Evolutionary conservation across 192 early-diverging fungal species (phyloP).

Genomic region (Coemansia sp.): DNA sequence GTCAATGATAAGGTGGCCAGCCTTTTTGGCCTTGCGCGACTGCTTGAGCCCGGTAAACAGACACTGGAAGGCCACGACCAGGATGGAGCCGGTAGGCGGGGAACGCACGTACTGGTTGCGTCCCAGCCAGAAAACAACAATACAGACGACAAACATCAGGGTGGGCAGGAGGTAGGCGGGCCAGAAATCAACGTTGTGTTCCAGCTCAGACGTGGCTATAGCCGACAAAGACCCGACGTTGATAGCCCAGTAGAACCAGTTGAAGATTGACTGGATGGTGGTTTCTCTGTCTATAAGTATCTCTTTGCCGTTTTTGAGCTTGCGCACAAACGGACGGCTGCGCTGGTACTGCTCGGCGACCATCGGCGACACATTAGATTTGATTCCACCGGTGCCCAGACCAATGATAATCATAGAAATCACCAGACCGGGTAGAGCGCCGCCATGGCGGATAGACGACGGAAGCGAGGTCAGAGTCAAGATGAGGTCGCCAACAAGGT

Average conservation of each 20-base stretch:
- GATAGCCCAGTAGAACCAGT: constrained; percentile 79
- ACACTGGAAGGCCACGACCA: constrained; percentile 53
- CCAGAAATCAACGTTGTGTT: constrained; percentile 59
- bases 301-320: constrained; percentile 56
- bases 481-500: constrained; percentile 64
- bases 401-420: constrained; percentile 74
- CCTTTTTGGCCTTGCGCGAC: constrained; percentile 33
- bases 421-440: constrained; percentile 65
- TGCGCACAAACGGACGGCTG: constrained; percentile 62
- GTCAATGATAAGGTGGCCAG: constrained; percentile 28
- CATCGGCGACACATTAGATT: constrained; percentile 75
- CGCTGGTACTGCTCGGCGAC: constrained; percentile 70
- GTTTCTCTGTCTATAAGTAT: constrained; percentile 69
- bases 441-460: constrained; percentile 57
- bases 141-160: constrained; percentile 58
- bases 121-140: constrained; percentile 58
- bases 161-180: constrained; percentile 62
- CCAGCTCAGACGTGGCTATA: constrained; percentile 61
- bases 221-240: constrained; percentile 63
- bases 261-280: constrained; percentile 77
- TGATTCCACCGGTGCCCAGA: constrained; percentile 77
- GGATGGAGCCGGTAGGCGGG: constrained; percentile 60
- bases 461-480: constrained; percentile 65
- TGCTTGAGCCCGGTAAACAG: constrained; percentile 31
- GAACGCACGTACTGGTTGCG: constrained; percentile 55